Conservation (phyloP, 768 basidiomycete genomes). For the Serpula lacrymans region DNA sequence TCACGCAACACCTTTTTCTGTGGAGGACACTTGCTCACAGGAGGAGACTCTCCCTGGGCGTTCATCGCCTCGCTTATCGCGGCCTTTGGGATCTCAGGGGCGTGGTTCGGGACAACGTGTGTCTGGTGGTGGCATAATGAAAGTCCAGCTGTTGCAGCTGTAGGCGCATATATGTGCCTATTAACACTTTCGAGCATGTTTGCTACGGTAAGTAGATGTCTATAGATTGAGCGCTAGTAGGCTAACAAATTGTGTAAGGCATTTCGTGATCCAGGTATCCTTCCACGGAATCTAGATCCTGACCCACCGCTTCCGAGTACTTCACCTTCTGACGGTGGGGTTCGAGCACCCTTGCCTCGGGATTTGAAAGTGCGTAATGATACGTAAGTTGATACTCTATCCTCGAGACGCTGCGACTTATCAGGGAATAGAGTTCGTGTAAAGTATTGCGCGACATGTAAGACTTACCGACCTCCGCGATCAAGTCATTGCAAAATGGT, state of each 20-base stretch:
- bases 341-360: constrained; percentile 68
- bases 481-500: constrained; percentile 97
- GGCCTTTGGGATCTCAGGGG: constrained; percentile 62
- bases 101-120: constrained; percentile 88
- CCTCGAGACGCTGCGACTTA: constrained; percentile 5
- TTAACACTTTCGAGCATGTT: constrained; percentile 75
- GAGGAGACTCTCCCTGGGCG: constrained; percentile 84
- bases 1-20: constrained; percentile 78
- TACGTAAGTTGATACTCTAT: constrained; percentile 47
- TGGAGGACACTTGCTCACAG: constrained; percentile 69
- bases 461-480: constrained; percentile 88
- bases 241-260: constrained; percentile 46
- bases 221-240: constrained; percentile 8
- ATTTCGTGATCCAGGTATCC: constrained; percentile 79
- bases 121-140: constrained; percentile 86
- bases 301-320: constrained; percentile 72
- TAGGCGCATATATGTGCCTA: constrained; percentile 61
- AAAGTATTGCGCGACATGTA: constrained; percentile 93
- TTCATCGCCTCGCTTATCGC: constrained; percentile 65
- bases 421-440: constrained; percentile 65
- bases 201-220: constrained; percentile 53
- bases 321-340: constrained; percentile 60
- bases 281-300: constrained; percentile 84
- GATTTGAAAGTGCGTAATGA: constrained; percentile 79
- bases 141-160: constrained; percentile 64